Percentiles rank a stretch among this genome's conserved stretches.
Conservation (phyloP, 495 filamentous ascomycete genomes). For the Trichoderma orchidacearum region DNA sequence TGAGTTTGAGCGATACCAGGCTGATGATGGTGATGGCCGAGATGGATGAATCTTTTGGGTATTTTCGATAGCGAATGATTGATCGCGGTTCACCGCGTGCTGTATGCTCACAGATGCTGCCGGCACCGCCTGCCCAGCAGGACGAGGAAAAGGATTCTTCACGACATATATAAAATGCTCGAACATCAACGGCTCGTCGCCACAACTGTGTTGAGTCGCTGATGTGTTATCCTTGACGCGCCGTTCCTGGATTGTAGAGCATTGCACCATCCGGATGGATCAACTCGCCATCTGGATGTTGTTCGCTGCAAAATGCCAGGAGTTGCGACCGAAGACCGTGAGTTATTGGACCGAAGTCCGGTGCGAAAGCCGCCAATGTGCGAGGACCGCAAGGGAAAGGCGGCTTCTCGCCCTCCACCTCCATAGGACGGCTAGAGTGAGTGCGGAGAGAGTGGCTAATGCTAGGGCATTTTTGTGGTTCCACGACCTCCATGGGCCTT, state of each 20-base stretch:
- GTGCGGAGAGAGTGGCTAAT: neutral
- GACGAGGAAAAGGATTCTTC: neutral
- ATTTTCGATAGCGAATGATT: neutral
- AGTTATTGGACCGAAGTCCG: neutral
- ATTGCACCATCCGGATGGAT: neutral
- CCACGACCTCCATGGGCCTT: neutral
- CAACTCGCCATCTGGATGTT: neutral
- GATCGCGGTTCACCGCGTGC: neutral
- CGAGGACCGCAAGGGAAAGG: neutral
- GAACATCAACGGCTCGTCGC: neutral
- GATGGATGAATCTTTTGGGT: neutral
- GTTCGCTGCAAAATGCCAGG: neutral
- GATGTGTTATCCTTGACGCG: neutral
- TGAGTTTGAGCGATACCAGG: neutral
- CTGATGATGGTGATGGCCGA: neutral
- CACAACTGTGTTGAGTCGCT: neutral
- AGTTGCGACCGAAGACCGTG: neutral
- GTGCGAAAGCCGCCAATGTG: neutral
- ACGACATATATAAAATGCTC: neutral
- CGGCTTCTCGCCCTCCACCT: neutral
- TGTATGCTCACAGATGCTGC: neutral
- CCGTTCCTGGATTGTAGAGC: neutral
- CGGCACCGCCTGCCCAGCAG: neutral
- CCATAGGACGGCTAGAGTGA: neutral
- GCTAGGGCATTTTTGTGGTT: neutral